Base-by-base conservation (phyloP, 176 grass and related monocot genomes). In the Triticum turgidum region DNA sequence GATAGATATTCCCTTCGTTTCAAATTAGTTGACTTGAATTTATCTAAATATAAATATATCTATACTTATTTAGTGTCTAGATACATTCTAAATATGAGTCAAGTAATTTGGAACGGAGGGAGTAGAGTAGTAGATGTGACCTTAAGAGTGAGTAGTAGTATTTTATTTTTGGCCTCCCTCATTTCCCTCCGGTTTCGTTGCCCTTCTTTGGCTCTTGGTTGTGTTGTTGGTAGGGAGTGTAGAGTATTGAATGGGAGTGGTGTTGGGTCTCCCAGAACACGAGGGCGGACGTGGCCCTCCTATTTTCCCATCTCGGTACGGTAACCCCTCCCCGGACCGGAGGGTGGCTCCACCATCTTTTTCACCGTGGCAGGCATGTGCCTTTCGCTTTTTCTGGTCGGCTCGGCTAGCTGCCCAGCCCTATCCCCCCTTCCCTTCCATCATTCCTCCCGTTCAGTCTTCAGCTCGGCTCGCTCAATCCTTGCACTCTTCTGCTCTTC, bases 311-410 rank as follows among this genome's bases (percentile, higher is more conserved):
- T 88, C 80, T 9, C 78, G 68, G 52, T 18, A 5, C 52, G 52
- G 74, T 90, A 76, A 76, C 22, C 15, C 7, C 27, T 11, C 17
- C 27, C 73, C 64, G 25, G 72, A 22, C 22, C 49, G 72, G 25
- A 13, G 62, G 4, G 76, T 6, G 85, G 76, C 89, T 81, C 89
- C 86, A 91, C 86, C 62, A 32, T 76, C 70, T 72, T 88, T 86
- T 86, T 88, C 87, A 91, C 90, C 90, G 69, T 78, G 86, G 89
- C 86, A 85, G 86, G 89, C 86, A 85, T 88, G 82, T 81, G 78
- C 76, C 86, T 88, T 85, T 91, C 84, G 90, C 90, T 9, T 82
- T 78, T 79, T 82, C 78, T 58, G 86, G 86, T 85, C 90, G 81
- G 80, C 39, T 42, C 39, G 39, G 42, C 80, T 91, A 81, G 67